These are phyloP conservation scores for Entomortierella lignicola DNA, from an alignment of 192 early-diverging fungal species.

Conservation along the genomic window DNA sequence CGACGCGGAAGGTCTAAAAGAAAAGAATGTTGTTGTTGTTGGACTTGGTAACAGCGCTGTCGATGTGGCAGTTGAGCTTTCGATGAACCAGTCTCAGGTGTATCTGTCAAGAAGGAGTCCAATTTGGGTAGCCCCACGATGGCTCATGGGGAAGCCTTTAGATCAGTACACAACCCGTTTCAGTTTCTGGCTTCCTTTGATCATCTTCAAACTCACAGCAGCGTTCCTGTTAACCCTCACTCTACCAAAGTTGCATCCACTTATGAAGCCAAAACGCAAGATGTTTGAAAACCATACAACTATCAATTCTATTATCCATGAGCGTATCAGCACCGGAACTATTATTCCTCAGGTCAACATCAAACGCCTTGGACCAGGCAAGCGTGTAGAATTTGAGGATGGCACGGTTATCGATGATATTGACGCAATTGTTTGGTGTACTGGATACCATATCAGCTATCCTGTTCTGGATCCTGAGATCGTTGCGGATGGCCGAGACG, in stretches of 20 bases:
- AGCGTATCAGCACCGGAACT: constrained; percentile 65
- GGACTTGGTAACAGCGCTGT: constrained; percentile 70
- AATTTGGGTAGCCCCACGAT: constrained; percentile 51
- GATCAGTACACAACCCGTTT: constrained; percentile 61
- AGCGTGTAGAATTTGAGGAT: constrained; percentile 66
- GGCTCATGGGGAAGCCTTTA: constrained; percentile 61
- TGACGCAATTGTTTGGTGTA: constrained; percentile 71
- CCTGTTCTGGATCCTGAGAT: constrained; percentile 60
- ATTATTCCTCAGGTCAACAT: constrained; percentile 64
- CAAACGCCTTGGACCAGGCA: constrained; percentile 45
- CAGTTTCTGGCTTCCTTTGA: constrained; percentile 42
- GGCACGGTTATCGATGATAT: constrained; percentile 60
- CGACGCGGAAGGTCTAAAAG: constrained; percentile 60
- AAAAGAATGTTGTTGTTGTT: constrained; percentile 66
- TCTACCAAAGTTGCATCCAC: constrained; percentile 9
- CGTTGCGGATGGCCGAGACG: constrained; percentile 46
- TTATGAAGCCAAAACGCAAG: constrained; percentile 55
- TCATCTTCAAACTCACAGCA: constrained; percentile 40
- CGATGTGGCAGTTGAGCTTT: constrained; percentile 69
- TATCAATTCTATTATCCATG: constrained; percentile 60
- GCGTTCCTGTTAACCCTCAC: neutral
- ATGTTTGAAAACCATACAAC: constrained; percentile 58
- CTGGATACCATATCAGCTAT: constrained; percentile 68
- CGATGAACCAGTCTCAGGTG: constrained; percentile 62
- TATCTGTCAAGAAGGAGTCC: constrained; percentile 56